Evolutionary conservation across 768 basidiomycete genomes (phyloP).

Genomic region (Imleria badia): DNA sequence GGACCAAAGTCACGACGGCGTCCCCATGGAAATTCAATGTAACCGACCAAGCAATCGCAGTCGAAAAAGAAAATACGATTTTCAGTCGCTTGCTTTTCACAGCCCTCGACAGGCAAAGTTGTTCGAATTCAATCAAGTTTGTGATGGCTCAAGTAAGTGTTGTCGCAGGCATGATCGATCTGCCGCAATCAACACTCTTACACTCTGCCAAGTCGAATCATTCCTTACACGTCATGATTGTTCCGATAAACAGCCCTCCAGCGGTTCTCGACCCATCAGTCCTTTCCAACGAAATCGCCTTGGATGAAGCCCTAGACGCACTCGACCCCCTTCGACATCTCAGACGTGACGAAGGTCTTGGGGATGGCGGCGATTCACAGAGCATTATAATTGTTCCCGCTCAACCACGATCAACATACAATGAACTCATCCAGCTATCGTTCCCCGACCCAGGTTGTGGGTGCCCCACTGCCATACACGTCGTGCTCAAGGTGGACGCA

Average conservation of each 20-base stretch:
- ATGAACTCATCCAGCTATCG: conserved; percentile 48
- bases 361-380: conserved; percentile 19
- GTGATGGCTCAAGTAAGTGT: neutral
- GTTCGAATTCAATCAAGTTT: neutral
- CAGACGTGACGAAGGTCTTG: conserved; percentile 39
- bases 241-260: neutral
- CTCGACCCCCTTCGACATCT: conserved; percentile 63
- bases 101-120: too few species aligned
- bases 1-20: too few species aligned
- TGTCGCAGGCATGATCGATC: neutral
- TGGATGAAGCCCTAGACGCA: conserved; percentile 55
- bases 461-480: conserved; percentile 9
- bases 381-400: conserved; percentile 51
- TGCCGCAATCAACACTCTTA: neutral
- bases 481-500: conserved; percentile 68
- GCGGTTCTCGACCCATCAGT: conserved; percentile 10
- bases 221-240: conserved; percentile 7
- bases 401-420: conserved; percentile 51
- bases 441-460: conserved; percentile 20
- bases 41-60: too few species aligned
- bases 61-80: too few species aligned
- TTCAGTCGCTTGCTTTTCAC: too few species aligned
- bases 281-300: conserved; percentile 37
- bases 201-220: neutral
- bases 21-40: too few species aligned